Conservation (phyloP, 495 filamentous ascomycete species). For the Barbatosphaeria neglecta region DNA sequence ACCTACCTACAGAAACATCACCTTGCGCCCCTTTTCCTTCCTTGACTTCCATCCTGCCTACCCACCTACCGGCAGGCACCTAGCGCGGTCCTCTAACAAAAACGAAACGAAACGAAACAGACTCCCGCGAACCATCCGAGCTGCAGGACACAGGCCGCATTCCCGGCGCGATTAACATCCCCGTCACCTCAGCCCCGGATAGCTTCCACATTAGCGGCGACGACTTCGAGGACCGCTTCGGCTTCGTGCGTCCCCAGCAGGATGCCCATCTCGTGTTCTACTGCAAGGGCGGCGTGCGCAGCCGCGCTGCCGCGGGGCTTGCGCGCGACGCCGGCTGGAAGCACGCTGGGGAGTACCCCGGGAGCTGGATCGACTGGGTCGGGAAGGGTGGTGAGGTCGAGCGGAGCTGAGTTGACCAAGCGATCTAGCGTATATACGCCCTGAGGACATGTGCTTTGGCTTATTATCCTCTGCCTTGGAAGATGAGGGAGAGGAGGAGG, state of each 20-base stretch:
- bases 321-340: conserved; percentile 66
- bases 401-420: no score
- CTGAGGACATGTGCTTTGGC: no score
- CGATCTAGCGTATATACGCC: no score
- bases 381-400: conserved; percentile 52
- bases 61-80: background rate
- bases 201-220: conserved; percentile 58
- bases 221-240: conserved; percentile 68
- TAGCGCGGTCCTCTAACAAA: background rate
- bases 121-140: conserved; percentile 82
- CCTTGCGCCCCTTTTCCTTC: background rate
- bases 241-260: conserved; percentile 48
- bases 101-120: no score
- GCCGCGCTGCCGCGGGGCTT: conserved; percentile 65
- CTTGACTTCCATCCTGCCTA: background rate
- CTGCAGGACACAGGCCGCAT: conserved; percentile 58
- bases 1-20: no score
- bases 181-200: conserved; percentile 64
- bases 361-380: conserved; percentile 87
- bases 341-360: conserved; percentile 66
- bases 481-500: background rate
- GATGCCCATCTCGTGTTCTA: conserved; percentile 68
- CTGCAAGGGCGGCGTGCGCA: conserved; percentile 83
- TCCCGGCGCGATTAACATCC: conserved; percentile 68
- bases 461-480: background rate